Base-by-base conservation (phyloP, 768 basidiomycete genomes). In the Gymnopilus junonius region DNA sequence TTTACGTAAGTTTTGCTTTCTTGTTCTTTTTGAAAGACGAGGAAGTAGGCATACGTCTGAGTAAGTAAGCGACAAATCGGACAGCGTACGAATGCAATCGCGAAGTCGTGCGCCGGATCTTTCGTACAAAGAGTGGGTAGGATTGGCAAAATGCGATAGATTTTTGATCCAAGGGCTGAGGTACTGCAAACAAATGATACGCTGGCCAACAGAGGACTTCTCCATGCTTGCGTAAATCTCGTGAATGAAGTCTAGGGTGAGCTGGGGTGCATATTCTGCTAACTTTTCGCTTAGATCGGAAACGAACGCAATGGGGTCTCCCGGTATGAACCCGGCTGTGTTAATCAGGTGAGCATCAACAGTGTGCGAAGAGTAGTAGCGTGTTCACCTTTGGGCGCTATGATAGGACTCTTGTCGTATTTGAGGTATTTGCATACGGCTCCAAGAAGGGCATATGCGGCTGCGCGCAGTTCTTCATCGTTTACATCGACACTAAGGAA, bases 151-250 rank as follows among this genome's bases (percentile, higher is more conserved):
- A 14, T 80, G 74, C 2, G 85, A 80, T 1, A 97, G 80, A 69
- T 96, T 95, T 72, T 84, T 88, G 42, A 97, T 85, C 95, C 95
- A 97, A 3, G 95, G 94, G 40, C 84, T 87, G 81, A 97, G 83
- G 70, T 94, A 95, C 62, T 91, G 87, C 21, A 96, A 73, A 69
- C 89, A 94, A 63, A 83, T 85, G 40, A 92, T 86, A 39, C 89
- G 87, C 51, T 91, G 89, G 1, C 76, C 82, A 70, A 71, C 65
- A 2, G 69, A 71, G 5, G 71, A 62, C 65, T 77, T 76, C 63
- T 72, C 82, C 81, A 78, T 82, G 48, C 80, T 78, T n/a, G 83
- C 83, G 32, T 86, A 86, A 29, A 95, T 92, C 74, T 95, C 95
- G n/a, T 88, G 86, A 57, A 96, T 79, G 75, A 97, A 93, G 74